Evolutionary conservation across 1,284 basidiomycete genomes (phyloP).

Genomic region (Microbotryum lychnidis-dioicae): DNA sequence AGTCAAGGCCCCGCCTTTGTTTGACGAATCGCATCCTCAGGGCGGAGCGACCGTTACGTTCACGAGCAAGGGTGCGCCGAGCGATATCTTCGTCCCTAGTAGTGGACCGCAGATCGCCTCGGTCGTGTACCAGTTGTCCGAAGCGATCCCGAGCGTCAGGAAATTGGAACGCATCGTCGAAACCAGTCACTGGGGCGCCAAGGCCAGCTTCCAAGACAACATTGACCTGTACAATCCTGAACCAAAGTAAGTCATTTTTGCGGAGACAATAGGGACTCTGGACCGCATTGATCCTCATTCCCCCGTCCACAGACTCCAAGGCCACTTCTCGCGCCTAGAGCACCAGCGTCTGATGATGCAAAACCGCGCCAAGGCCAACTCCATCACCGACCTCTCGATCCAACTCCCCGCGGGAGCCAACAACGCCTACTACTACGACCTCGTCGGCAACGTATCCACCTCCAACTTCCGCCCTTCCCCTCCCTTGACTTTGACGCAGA

Average conservation of each 20-base stretch:
- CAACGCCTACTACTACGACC: constrained; percentile 78
- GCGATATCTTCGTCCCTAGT: neutral
- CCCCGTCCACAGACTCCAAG: constrained; percentile 62
- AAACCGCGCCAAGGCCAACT: constrained; percentile 42
- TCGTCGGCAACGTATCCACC: constrained; percentile 94
- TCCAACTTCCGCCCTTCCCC: constrained; percentile 63
- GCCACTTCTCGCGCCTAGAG: constrained; percentile 86
- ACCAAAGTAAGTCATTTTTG: constrained; percentile 56
- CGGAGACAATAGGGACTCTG: neutral
- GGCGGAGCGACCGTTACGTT: constrained; percentile 30
- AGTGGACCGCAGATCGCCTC: constrained; percentile 47
- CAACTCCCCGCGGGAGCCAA: constrained; percentile 72
- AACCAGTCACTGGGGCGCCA: constrained; percentile 94
- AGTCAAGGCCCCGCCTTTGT: constrained; percentile 18
- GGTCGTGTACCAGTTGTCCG: constrained; percentile 72
- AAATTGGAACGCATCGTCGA: constrained; percentile 70
- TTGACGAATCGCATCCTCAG: constrained; percentile 18
- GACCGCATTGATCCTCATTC: neutral
- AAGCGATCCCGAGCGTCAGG: constrained; percentile 68
- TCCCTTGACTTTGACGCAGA: constrained; percentile 15
- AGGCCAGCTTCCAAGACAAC: constrained; percentile 85
- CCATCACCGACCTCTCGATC: constrained; percentile 59
- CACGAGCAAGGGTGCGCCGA: constrained; percentile 10
- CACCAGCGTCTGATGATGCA: constrained; percentile 68
- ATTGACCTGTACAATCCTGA: constrained; percentile 78